phyloP scores from a whole-genome alignment of 2,329 filamentous ascomycete genomes.

The Verticillium dahliae region DNA sequence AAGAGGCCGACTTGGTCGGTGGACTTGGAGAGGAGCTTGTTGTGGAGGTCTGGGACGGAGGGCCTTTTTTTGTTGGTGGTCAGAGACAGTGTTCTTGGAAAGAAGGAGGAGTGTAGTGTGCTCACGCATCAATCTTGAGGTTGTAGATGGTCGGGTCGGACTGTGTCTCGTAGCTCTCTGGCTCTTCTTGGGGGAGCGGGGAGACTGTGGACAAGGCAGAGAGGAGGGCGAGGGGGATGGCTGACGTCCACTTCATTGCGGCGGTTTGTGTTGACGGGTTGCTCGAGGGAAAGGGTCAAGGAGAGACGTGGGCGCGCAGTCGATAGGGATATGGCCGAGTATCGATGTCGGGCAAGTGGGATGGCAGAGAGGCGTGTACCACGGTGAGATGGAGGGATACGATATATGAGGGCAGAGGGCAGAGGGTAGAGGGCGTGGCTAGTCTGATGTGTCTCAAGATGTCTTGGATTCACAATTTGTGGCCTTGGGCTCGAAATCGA shows the following conservation, averaged over 20 bases:
- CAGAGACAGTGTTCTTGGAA: neutral
- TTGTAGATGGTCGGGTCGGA: neutral
- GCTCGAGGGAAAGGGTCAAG: neutral
- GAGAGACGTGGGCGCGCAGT: too few species aligned
- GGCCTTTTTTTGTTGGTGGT: neutral
- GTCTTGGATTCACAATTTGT: neutral
- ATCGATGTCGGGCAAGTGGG: neutral
- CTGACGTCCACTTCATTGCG: neutral
- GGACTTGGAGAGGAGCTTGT: conserved; percentile 1
- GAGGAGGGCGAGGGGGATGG: neutral
- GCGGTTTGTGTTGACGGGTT: neutral
- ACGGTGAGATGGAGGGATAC: neutral
- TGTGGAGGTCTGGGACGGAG: neutral
- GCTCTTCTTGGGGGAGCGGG: neutral
- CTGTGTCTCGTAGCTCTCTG: neutral
- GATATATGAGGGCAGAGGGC: neutral
- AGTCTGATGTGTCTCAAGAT: neutral
- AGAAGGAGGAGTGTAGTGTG: neutral
- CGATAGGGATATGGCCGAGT: neutral
- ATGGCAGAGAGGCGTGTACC: neutral
- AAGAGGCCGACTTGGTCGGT: neutral
- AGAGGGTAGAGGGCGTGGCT: neutral
- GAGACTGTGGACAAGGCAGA: neutral
- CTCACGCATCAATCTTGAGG: neutral
- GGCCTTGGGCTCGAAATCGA: neutral